Evolutionary conservation across 306 rosid genomes (phyloP), one percentile per base, ranked within the genome.

Genomic region (Senna siamea): DNA sequence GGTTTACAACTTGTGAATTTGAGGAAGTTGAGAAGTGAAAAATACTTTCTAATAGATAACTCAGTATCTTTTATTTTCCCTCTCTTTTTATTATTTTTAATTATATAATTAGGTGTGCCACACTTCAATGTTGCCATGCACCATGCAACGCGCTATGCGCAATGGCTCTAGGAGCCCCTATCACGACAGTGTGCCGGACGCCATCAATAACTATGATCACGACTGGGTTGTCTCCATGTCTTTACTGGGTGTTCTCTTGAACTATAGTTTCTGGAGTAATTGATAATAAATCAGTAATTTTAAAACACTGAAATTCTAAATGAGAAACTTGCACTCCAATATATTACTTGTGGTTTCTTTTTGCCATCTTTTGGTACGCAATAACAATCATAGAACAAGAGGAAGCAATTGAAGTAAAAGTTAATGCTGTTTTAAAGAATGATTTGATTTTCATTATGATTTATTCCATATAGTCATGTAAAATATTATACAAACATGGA

Each of bases 331-430:
- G 50, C 17, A 18, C 32, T 13, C 20, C 34, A 30, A n/a, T 54
- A 20, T 22, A 34, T 51, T 63, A 2, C 12, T 63, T 22, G 53
- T 51, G 62, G 18, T 38, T 64, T 41, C 37, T 15, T 22, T 64
- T 5, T 40, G 53, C 32, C 50, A 35, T 32, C 48, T 20, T 52
- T 12, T 14, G 38, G 18, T 34, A 52, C 9, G 6, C 30, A 23
- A 47, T 14, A 26, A 14, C 34, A 37, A 37, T 51, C 4, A 44
- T 63, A 40, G 63, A 22, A 62, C 40, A 38, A 18, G 34, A n/a
- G 55, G 64, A 52, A 53, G 75, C 32, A 5, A 38, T 30, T 43
- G 7, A 76, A 57, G n/a, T 50, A 68, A 52, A 61, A 22, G 7
- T 56, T 46, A 67, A 47, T 58, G 23, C n/a, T 20, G 35, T 13